A percentile compares a stretch with the other conserved stretches of the same genome.
These are phyloP conservation scores for Pyrus communis DNA, from an alignment of 306 rosid species.

Conservation along the genomic window DNA sequence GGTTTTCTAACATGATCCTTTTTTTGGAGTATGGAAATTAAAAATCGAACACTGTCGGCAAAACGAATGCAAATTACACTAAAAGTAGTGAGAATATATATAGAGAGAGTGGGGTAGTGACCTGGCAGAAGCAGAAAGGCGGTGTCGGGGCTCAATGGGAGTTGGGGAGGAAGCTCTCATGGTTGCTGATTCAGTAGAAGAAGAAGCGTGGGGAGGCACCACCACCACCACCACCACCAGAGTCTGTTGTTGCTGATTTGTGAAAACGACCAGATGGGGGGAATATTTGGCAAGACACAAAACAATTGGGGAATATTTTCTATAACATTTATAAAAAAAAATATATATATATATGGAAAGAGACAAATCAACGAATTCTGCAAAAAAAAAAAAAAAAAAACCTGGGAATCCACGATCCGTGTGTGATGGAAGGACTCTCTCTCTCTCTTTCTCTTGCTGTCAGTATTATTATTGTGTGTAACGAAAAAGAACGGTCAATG, in stretches of 20 bases:
- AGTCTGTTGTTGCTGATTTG: background rate
- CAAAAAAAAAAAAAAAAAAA: no score
- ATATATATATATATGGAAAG: background rate
- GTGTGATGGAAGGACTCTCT: background rate
- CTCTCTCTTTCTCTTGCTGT: no score
- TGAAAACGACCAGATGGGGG: no score
- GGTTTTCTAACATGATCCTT: background rate
- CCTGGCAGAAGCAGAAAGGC: constrained; percentile 54
- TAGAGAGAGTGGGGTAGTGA: constrained; percentile 11
- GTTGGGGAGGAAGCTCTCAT: constrained; percentile 66
- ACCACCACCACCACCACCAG: background rate
- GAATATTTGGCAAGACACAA: no score
- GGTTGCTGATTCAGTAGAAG: constrained; percentile 16
- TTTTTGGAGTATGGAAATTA: background rate
- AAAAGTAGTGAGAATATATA: background rate
- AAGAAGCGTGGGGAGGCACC: constrained; percentile 9
- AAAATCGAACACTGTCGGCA: background rate
- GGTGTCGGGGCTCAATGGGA: constrained; percentile 66
- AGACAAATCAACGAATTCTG: background rate
- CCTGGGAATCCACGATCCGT: background rate
- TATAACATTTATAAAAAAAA: background rate
- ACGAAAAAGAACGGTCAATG: background rate
- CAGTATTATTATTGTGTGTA: no score
- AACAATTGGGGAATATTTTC: background rate
- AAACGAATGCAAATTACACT: background rate